Base-by-base conservation (phyloP, 306 rosid genomes). In the Trifolium dubium region DNA sequence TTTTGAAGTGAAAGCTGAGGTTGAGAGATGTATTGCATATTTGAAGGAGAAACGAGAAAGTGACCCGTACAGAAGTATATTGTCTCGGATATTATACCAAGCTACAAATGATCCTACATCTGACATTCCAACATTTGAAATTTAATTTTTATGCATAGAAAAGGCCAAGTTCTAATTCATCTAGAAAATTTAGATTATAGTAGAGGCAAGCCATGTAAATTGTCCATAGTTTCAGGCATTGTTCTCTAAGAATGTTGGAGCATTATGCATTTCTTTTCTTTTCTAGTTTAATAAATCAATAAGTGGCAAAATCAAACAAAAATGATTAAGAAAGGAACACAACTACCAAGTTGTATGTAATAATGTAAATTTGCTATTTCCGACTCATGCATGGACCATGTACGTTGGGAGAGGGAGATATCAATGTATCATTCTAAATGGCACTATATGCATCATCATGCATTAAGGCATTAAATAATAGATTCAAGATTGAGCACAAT, bases 121-220 rank as follows among this genome's bases (percentile, higher is more conserved):
- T 12, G 86, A 89, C 67, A 77, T 94, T 77, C 98, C 98, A 15
- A 76, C 92, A 10, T 94, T 94, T 78, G 88, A 94, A 67, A 69
- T 23, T 23, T 23, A 1, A 23, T 23, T 23, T 0, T 62, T 50
- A 35, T n/a, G 50, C 63, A 51, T 10, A 32, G n/a, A 51, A 30
- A 19, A 14, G 30, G 72, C 18, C 6, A 69, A 28, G 46, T 70
- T 34, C 10, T 60, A 17, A 50, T 17, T 32, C 30, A 18, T 15
- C 19, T 56, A 30, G 19, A 58, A 46, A 40, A 56, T 43, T 62
- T n/a, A 28, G 67, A 23, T 23, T 23, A 46, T 55, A 13, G 31
- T 37, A 49, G 31, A 37, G 65, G 18, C 56, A 31, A 74, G 17
- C 7, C 44, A 37, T 43, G 37, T 34, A 41, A 31, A 10, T 51